phyloP scores from a whole-genome alignment of 139 green algal species.

The Spirogloea muscicola region DNA sequence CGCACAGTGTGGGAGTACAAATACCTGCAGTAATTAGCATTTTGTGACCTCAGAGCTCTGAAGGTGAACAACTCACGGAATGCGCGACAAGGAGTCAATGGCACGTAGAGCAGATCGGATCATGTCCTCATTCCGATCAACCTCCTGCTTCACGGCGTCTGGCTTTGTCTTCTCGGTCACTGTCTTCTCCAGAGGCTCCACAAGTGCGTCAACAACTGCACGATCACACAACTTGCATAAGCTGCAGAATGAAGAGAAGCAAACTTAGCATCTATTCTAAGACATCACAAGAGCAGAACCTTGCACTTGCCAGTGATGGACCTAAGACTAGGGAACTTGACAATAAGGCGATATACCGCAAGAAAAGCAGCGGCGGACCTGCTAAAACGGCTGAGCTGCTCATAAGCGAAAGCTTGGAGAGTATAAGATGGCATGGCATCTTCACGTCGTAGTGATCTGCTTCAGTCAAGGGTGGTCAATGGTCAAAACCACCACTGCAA shows the following conservation, averaged over 20 bases:
- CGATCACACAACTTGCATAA: background rate
- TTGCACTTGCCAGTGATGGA: too few species aligned
- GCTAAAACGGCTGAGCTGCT: conserved; percentile 53
- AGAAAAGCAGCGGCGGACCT: too few species aligned
- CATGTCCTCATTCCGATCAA: conserved; percentile 96
- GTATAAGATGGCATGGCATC: conserved; percentile 72
- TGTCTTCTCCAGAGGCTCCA: conserved; percentile 84
- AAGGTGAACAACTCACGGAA: conserved; percentile 49
- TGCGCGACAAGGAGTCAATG: conserved; percentile 67
- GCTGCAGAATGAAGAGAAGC: background rate
- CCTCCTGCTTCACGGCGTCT: conserved; percentile 96
- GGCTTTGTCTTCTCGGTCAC: conserved; percentile 74
- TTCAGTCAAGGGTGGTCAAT: too few species aligned
- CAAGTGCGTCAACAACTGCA: conserved; percentile 57
- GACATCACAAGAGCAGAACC: too few species aligned
- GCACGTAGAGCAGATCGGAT: conserved; percentile 78
- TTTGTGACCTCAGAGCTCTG: background rate
- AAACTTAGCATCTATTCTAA: too few species aligned
- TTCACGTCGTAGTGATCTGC: conserved; percentile 86
- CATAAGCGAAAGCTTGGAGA: conserved; percentile 62
- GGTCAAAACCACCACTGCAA: too few species aligned
- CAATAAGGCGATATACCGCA: too few species aligned
- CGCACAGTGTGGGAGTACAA: too few species aligned
- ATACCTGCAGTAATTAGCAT: too few species aligned
- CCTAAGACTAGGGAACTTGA: too few species aligned